These are phyloP conservation scores for Pseudogymnoascus destructans DNA, from an alignment of 2,329 filamentous ascomycete species.

Conservation along the genomic window DNA sequence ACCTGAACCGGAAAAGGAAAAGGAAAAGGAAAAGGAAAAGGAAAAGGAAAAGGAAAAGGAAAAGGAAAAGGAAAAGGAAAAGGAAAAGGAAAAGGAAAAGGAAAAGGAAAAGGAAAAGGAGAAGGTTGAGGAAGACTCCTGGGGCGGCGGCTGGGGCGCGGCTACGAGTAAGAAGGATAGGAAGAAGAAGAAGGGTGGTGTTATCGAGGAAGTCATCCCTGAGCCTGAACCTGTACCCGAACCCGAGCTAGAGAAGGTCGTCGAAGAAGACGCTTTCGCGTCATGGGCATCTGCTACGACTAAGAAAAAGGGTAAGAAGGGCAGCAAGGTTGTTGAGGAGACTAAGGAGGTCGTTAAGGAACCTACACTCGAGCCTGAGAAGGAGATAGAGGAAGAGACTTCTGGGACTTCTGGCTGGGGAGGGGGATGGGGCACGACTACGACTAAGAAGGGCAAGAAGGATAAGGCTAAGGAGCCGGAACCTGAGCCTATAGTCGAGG, in stretches of 20 bases:
- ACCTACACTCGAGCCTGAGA: slow-evolving; percentile 21
- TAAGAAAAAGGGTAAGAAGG: slow-evolving; percentile 34
- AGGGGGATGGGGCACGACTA: slow-evolving; percentile 16
- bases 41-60: slow-evolving; percentile 27
- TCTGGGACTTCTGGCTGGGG: slow-evolving; percentile 19
- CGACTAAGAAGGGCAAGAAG: slow-evolving; percentile 27
- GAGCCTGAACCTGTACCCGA: slow-evolving; percentile 23
- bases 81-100: slow-evolving; percentile 26
- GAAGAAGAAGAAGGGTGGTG: slow-evolving; percentile 19
- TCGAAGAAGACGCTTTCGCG: slow-evolving; percentile 24
- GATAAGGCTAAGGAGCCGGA: slow-evolving; percentile 29
- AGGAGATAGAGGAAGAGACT: slow-evolving; percentile 12
- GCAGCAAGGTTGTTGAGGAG: slow-evolving; percentile 22
- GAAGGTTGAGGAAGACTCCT: slow-evolving; percentile 25
- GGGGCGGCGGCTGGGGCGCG: slow-evolving; percentile 25
- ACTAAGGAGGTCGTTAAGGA: slow-evolving; percentile 18
- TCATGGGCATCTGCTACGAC: slow-evolving; percentile 15
- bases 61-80: slow-evolving; percentile 27
- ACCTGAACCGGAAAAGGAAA: slow-evolving; percentile 29
- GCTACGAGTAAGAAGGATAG: slow-evolving; percentile 19
- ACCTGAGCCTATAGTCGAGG: slow-evolving; percentile 14
- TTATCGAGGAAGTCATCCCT: slow-evolving; percentile 12
- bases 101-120: no score
- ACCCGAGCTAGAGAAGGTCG: slow-evolving; percentile 27
- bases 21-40: slow-evolving; percentile 27